Base-by-base conservation (phyloP, 352 stramenopile genomes). In the Phytopythium montanum region DNA sequence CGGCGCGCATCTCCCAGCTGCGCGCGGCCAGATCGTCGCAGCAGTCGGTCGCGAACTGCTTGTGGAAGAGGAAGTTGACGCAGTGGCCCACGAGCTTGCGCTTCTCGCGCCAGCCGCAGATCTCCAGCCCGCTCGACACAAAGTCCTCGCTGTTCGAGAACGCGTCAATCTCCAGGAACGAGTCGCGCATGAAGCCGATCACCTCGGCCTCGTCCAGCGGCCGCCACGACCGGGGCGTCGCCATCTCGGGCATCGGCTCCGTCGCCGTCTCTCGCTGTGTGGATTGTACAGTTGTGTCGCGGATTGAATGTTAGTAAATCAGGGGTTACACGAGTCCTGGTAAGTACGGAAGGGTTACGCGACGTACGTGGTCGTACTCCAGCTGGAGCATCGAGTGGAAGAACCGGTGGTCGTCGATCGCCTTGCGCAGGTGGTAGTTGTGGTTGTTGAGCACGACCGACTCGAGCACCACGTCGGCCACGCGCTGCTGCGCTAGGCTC, bases 31-130 rank as follows among this genome's bases (percentile, higher is more conserved):
- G 57, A 16, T 81, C 76, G 19, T 83, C 76, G 33, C 73, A 80
- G 54, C 73, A 86, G 52, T 81, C 66, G 50, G 70, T 79, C 33
- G 66, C 64, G 51, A 86, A 86, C 49, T 39, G 57, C 63, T 86
- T 86, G 62, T 83, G 72, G 60, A 85, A 85, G 56, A 81, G 77
- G 59, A 83, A 86, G 60, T 80, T 83, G 34, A 83, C 76, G 51
- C 64, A 72, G 48, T 77, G 71, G 52, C 72, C 72, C 49, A 73
- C 73, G 5, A 83, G 73, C 56, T 81, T 83, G 54, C 73, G 76
- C 69, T 82, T 81, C 62, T 86, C 76, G 18, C 69, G 66, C 76
- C 73, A 86, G 60, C 76, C 75, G 48, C 70, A 85, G 61, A 85
- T 79, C 69, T 85, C 70, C 29, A 82, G 62, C 5, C 73, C 75